Evolutionary conservation across 257 asterid species (phyloP).

Genomic region (Solanum pinnatisectum): DNA sequence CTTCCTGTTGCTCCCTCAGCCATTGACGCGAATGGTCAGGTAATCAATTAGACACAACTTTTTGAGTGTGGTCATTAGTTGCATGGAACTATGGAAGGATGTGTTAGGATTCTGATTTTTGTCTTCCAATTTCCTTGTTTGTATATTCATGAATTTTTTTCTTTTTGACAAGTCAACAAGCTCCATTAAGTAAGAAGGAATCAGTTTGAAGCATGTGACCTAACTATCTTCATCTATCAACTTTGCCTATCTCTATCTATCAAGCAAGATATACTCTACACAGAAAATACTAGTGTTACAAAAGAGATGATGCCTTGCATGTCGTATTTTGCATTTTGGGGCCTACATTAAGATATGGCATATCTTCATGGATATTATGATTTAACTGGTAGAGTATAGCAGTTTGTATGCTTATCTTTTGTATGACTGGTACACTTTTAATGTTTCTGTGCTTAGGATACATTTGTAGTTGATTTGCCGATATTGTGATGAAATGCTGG

Average conservation of each 20-base stretch:
- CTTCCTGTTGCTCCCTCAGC: slow-evolving; percentile 97
- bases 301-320: neutral
- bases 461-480: neutral
- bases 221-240: neutral
- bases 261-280: neutral
- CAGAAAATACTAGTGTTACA: neutral
- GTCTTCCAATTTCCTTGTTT: neutral
- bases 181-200: neutral
- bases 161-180: neutral
- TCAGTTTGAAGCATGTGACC: neutral
- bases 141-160: neutral
- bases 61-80: neutral
- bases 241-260: neutral
- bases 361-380: neutral
- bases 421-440: neutral
- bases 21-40: slow-evolving; percentile 92
- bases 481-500: neutral
- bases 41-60: slow-evolving; percentile 11
- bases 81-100: neutral
- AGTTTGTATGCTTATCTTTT: neutral
- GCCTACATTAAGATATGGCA: neutral
- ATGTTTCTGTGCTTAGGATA: neutral
- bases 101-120: neutral
- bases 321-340: neutral
- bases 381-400: neutral